Evolutionary conservation across 352 stramenopile species (phyloP).

Genomic region (Plasmopara viticola): DNA sequence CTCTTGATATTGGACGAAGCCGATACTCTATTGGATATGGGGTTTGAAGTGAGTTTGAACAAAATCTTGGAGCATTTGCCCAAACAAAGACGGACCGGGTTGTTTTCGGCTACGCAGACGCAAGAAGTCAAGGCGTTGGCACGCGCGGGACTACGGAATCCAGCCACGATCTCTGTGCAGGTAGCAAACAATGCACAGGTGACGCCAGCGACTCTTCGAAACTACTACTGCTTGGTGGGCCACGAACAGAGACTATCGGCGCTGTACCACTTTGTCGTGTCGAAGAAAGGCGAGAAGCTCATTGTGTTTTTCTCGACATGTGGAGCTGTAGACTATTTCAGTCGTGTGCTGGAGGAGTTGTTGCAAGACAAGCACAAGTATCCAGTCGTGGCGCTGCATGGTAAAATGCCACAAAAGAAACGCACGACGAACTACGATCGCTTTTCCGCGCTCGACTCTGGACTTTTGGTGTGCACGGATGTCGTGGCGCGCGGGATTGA

Average conservation of each 20-base stretch:
- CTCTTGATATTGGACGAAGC: conserved; percentile 98
- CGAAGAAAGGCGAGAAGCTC: conserved; percentile 84
- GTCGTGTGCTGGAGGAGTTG: conserved; percentile 81
- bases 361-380: conserved; percentile 32
- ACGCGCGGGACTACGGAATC: conserved; percentile 96
- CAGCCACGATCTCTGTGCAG: conserved; percentile 95
- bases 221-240: conserved; percentile 93
- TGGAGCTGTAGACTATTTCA: conserved; percentile 98
- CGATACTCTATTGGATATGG: conserved; percentile 98
- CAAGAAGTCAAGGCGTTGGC: conserved; percentile 95
- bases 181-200: conserved; percentile 85
- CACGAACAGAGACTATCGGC: conserved; percentile 92
- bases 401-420: conserved; percentile 93
- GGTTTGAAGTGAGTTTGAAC: conserved; percentile 94
- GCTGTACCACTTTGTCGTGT: conserved; percentile 90
- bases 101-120: conserved; percentile 90
- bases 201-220: conserved; percentile 75
- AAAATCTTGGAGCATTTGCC: conserved; percentile 93
- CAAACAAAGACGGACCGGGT: conserved; percentile 94
- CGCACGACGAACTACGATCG: conserved; percentile 72
- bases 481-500: conserved; percentile 98
- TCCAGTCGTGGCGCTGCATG: conserved; percentile 82
- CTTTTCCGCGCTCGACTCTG: conserved; percentile 49
- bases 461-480: conserved; percentile 97
- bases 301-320: conserved; percentile 99